phyloP scores from a whole-genome alignment of 2,329 filamentous ascomycete species.

The Camptophora hylomeconis region DNA sequence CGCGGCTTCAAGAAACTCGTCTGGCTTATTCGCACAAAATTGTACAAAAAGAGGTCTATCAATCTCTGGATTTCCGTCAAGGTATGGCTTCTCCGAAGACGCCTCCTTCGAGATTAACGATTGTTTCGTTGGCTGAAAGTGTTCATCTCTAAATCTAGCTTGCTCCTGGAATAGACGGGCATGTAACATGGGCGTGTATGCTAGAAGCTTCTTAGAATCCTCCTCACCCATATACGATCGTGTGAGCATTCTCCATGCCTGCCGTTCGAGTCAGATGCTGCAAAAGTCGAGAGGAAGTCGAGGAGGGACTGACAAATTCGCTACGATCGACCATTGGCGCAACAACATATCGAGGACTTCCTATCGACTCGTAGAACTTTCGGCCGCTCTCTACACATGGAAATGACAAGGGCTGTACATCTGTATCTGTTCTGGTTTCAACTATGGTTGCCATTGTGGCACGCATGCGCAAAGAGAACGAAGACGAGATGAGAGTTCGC shows the following conservation, averaged over 20 bases:
- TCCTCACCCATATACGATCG: slow-evolving; percentile 71
- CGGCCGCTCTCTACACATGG: too few relatives aligned
- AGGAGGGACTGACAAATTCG: slow-evolving; percentile 66
- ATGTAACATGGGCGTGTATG: slow-evolving; percentile 94
- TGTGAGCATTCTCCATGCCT: slow-evolving; percentile 97
- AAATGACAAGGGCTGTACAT: too few relatives aligned
- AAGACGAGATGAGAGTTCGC: too few relatives aligned
- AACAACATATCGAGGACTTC: slow-evolving; percentile 77
- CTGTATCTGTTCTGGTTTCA: too few relatives aligned
- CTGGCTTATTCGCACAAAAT: slow-evolving; percentile 56
- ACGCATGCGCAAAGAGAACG: too few relatives aligned
- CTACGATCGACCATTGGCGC: slow-evolving; percentile 98
- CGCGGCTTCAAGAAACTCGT: slow-evolving; percentile 49
- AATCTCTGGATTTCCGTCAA: slow-evolving; percentile 74
- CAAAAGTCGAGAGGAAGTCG: slow-evolving; percentile 2
- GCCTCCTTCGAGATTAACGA: slow-evolving; percentile 21
- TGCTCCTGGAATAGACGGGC: slow-evolving; percentile 74
- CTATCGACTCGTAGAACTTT: slow-evolving; percentile 89
- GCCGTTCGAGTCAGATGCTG: slow-evolving; percentile 9
- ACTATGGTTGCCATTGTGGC: too few relatives aligned
- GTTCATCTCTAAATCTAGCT: slow-evolving; percentile 59
- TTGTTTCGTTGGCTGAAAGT: slow-evolving; percentile 59
- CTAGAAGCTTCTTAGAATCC: slow-evolving; percentile 54
- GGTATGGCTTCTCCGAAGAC: slow-evolving; percentile 36
- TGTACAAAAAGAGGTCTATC: slow-evolving; percentile 91